Evolutionary conservation across 169 alveolate species (phyloP).

Genomic region (Plasmodium gallinaceum): DNA sequence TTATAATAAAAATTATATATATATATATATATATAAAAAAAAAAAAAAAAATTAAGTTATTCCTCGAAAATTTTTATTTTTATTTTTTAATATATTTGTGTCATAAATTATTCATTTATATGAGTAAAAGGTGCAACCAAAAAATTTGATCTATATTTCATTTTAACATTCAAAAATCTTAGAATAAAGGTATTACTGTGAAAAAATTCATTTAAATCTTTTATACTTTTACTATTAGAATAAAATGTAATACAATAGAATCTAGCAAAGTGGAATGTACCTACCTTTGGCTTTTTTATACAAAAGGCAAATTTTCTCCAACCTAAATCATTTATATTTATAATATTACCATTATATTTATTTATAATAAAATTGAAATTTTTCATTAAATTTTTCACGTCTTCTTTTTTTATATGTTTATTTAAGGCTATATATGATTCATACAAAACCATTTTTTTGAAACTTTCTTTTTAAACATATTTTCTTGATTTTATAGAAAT

Average conservation of each 20-base stretch:
- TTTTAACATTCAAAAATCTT: constrained; percentile 82
- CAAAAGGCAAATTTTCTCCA: constrained; percentile 79
- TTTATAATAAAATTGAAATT: constrained; percentile 64
- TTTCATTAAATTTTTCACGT: constrained; percentile 76
- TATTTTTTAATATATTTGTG: background rate
- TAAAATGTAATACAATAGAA: constrained; percentile 85
- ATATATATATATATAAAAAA: background rate
- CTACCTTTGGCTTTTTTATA: constrained; percentile 86
- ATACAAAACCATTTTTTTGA: constrained; percentile 64
- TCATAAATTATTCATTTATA: constrained; percentile 60
- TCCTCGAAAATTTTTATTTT: background rate
- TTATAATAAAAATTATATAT: too few species aligned
- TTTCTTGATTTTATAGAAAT: too few species aligned
- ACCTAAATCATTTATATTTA: constrained; percentile 75
- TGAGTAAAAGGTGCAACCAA: constrained; percentile 85
- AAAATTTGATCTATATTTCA: constrained; percentile 86
- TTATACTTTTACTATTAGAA: constrained; percentile 84
- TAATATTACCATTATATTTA: constrained; percentile 72
- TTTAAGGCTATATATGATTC: constrained; percentile 72
- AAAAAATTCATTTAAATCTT: constrained; percentile 83
- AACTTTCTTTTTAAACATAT: background rate
- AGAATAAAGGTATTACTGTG: constrained; percentile 83
- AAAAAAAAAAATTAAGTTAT: background rate
- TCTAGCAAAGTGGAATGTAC: constrained; percentile 87
- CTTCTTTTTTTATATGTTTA: constrained; percentile 72